A percentile compares a stretch with the other conserved stretches of the same genome.
Evolutionary conservation across 139 green algal species (phyloP).

Genomic region (Coelastrella sp.): DNA sequence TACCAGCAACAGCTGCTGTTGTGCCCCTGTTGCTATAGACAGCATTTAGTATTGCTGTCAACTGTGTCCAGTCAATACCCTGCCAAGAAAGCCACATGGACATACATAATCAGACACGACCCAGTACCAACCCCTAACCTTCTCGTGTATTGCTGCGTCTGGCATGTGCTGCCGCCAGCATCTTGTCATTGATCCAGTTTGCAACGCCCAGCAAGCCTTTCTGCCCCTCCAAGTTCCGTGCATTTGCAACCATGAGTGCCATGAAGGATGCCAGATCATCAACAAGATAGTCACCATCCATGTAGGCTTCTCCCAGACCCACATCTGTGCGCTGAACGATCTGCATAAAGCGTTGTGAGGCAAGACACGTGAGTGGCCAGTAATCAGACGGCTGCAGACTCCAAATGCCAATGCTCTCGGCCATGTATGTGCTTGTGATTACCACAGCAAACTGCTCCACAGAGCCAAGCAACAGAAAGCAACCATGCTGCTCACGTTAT

Average conservation of each 20-base stretch:
- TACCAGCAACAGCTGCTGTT: no score
- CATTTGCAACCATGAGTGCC: slow-evolving; percentile 69
- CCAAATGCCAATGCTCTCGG: no score
- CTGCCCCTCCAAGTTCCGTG: slow-evolving; percentile 49
- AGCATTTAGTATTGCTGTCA: no score
- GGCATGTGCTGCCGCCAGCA: slow-evolving; percentile 85
- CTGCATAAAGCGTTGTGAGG: not conserved
- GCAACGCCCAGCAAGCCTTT: slow-evolving; percentile 77
- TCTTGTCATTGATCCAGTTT: slow-evolving; percentile 85
- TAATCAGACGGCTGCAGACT: not conserved
- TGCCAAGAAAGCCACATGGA: no score
- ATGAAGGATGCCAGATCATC: slow-evolving; percentile 79
- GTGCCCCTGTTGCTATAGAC: no score
- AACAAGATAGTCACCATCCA: slow-evolving; percentile 78
- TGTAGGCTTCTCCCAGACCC: slow-evolving; percentile 94
- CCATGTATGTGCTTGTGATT: no score
- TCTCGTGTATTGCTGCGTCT: slow-evolving; percentile 85
- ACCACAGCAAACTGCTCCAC: no score
- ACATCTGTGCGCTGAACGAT: slow-evolving; percentile 87
- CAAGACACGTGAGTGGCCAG: not conserved
- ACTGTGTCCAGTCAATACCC: no score
- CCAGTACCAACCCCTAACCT: slow-evolving; percentile 35
- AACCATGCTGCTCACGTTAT: no score
- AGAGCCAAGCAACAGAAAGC: no score
- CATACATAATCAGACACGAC: no score